Evolutionary conservation across 2,329 filamentous ascomycete genomes (phyloP), one percentile per base, ranked within the genome.

Genomic region (Eurotiales sp.): DNA sequence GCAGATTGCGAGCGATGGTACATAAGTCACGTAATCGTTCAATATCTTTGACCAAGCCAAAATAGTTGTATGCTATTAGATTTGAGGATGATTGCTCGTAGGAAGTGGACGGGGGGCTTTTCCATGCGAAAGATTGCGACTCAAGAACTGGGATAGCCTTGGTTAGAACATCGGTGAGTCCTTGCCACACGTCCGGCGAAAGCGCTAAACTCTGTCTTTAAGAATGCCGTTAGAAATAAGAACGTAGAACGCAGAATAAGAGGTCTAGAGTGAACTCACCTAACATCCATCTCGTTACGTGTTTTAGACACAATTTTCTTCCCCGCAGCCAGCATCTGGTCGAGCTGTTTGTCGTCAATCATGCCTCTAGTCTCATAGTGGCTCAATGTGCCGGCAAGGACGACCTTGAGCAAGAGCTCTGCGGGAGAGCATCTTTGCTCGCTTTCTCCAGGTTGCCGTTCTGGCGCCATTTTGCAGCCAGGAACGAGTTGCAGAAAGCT

Each of bases 11-110:
- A 19, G 79, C 79, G 52, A 85, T 82, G 6, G 77, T 80, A 36
- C 83, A 78, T 8, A 85, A 63, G 59, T 83, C 80, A 59, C 84
- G 84, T 37, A 86, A 64, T 23, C 82, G 72, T 61, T 85, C 81
- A 50, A 85, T 75, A 58, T 86, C 83, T 58, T 81, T 79, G 55
- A 83, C 77, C 46, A 85, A 65, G 6, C 72, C 76, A 45, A 77
- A 76, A 54, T 82, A 80, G 59, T 83, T 80, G 52, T 74, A 75
- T 12, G 81, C 81, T 56, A 86, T 85, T 15, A 85, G 69, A 30
- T 82, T 79, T 3, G 81, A 81, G 7, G 77, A 82, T 1, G 79
- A 77, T 30, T 76, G 77, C 56, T 83, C 79, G 53, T 82, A 82
- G 56, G 80, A 78, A 23, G 78, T 76, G 14, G 72, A 68, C 15